phyloP scores from a whole-genome alignment of 306 rosid genomes.

The Pterocarpus macrocarpus region DNA sequence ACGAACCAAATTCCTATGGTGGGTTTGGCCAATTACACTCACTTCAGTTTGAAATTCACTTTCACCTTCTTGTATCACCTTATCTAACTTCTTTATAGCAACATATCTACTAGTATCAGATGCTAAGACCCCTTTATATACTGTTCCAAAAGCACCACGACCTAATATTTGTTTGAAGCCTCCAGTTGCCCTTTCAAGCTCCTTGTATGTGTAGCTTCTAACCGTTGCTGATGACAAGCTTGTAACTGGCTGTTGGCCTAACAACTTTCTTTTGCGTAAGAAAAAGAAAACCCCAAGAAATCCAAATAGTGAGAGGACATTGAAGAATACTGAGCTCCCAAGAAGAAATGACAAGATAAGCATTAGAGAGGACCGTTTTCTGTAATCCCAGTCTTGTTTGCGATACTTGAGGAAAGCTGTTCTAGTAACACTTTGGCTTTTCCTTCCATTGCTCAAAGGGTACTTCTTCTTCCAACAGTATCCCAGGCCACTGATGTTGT shows the following conservation, averaged over 20 bases:
- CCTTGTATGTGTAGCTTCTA: slow-evolving; percentile 4
- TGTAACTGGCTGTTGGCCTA: background rate
- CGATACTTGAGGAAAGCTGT: background rate
- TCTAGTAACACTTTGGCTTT: background rate
- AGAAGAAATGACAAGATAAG: slow-evolving; percentile 39
- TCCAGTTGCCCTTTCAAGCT: slow-evolving; percentile 41
- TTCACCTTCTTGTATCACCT: slow-evolving; percentile 52
- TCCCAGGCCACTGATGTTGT: background rate
- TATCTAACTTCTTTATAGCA: slow-evolving; percentile 59
- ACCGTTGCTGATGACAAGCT: background rate
- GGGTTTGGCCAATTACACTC: background rate
- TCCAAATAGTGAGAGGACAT: slow-evolving; percentile 21
- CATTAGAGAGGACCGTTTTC: background rate
- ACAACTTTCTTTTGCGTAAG: background rate
- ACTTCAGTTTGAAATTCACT: background rate
- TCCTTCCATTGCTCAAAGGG: slow-evolving; percentile 49
- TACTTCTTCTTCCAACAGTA: slow-evolving; percentile 27
- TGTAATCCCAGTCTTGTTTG: background rate
- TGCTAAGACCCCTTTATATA: slow-evolving; percentile 47
- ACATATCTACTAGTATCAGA: slow-evolving; percentile 36
- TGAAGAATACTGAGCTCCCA: slow-evolving; percentile 48
- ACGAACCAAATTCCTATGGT: background rate
- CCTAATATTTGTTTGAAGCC: slow-evolving; percentile 47
- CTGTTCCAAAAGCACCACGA: slow-evolving; percentile 43
- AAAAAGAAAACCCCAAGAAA: background rate